Conservation (phyloP, 2,329 filamentous ascomycete species). For the Falciphora oryzae region DNA sequence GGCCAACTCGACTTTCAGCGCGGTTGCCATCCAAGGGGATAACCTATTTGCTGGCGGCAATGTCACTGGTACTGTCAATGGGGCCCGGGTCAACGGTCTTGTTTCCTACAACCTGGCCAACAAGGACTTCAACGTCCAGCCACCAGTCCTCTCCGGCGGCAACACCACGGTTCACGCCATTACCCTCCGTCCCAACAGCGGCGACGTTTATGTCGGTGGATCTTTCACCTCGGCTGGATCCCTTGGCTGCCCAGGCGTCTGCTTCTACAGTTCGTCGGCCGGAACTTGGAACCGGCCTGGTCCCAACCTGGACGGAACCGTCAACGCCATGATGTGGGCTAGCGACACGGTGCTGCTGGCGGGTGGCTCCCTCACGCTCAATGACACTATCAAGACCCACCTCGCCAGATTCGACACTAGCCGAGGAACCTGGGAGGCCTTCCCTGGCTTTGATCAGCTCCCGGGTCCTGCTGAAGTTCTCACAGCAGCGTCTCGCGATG, state of each 20-base stretch:
- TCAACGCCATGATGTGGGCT: slow-evolving; percentile 71
- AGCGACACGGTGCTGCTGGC: slow-evolving; percentile 66
- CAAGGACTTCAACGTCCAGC: slow-evolving; percentile 62
- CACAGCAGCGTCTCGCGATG: slow-evolving; percentile 65
- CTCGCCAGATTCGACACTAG: slow-evolving; percentile 70
- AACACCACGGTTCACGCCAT: slow-evolving; percentile 73
- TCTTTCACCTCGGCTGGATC: slow-evolving; percentile 78
- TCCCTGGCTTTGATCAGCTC: slow-evolving; percentile 54
- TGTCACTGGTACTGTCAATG: slow-evolving; percentile 64
- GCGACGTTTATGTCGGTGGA: slow-evolving; percentile 80
- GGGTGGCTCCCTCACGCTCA: slow-evolving; percentile 68
- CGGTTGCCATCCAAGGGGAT: slow-evolving; percentile 61
- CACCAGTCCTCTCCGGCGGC: slow-evolving; percentile 65
- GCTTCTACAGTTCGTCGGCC: slow-evolving; percentile 64
- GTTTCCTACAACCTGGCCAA: slow-evolving; percentile 70
- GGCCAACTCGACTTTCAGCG: slow-evolving; percentile 66
- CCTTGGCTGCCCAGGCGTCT: slow-evolving; percentile 76
- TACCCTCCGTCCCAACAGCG: slow-evolving; percentile 60
- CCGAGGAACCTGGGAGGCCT: slow-evolving; percentile 58
- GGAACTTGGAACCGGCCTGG: slow-evolving; percentile 79
- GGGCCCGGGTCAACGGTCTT: slow-evolving; percentile 62
- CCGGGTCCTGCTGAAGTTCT: slow-evolving; percentile 77
- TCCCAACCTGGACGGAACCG: slow-evolving; percentile 62
- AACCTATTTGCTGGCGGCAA: slow-evolving; percentile 78
- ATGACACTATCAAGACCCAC: slow-evolving; percentile 53